Base-by-base conservation (phyloP, 768 basidiomycete genomes). In the Sporobolomyces phaffii region DNA sequence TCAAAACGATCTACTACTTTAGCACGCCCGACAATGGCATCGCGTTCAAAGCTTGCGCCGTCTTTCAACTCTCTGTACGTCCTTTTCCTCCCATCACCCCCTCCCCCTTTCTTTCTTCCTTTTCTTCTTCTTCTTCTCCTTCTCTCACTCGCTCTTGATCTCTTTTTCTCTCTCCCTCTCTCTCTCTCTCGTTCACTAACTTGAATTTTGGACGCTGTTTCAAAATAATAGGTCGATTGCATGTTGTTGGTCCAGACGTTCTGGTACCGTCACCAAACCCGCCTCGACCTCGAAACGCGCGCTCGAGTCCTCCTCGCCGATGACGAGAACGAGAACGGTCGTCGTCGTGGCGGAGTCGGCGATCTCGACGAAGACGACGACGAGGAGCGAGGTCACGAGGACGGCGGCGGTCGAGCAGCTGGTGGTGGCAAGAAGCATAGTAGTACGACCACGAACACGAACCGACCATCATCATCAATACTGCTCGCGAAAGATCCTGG, bases 1-100 rank as follows among this genome's bases (percentile, higher is more conserved):
- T 66, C 65, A 64, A 68, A 47, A 60, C 62, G 29, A 31, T 68
- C 44, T 73, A 74, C 61, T 74, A 65, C 54, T 72, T 72, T 36
- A 38, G 53, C 18, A 65, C 71, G 6, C 34, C 36, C 2, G 65
- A 60, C 29, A 70, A 68, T 52, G 33, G 54, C 17, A 38, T 61
- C 33, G 58, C 60, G 8, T 74, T 74, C 73, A 73, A 72, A 26
- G 45, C 65, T 24, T 72, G 73, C 40, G 68, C 65, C 20, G 29
- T 54, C 51, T 74, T 74, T 51, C 73, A 74, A 36, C 60, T 74
- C n/a, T 68, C 68, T 18, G 65, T 67, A 3, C 6, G 58, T 38
- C 18, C 18, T 20, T 28, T 31, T 20, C 24, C 34, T 20, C 29
- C 47, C n/a, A n/a, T n/a, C n/a, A n/a, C n/a, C n/a, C n/a, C n/a